Percentiles rank a stretch among this genome's conserved stretches.
phyloP scores from a whole-genome alignment of 169 alveolate species.

The Theileria sp. region DNA sequence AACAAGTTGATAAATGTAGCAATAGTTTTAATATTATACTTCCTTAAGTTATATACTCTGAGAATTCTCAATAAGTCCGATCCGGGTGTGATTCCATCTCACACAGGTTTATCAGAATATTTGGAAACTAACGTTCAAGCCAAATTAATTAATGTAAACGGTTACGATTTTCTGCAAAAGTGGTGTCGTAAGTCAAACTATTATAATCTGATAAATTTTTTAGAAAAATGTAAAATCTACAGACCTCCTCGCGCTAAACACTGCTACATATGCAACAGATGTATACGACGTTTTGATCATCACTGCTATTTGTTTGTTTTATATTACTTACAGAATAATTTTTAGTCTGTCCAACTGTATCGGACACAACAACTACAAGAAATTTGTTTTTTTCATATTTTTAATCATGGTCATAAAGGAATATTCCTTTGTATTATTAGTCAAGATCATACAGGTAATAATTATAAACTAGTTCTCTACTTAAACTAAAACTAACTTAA shows the following conservation, averaged over 20 bases:
- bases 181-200: conserved; percentile 61
- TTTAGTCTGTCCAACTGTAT: conserved; percentile 66
- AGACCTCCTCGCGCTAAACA: conserved; percentile 92
- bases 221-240: conserved; percentile 52
- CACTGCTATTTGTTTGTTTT: conserved; percentile 90
- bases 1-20: not conserved
- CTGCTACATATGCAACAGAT: conserved; percentile 88
- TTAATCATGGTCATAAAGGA: not conserved
- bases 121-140: not conserved
- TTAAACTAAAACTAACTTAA: not conserved
- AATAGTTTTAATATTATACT: not conserved
- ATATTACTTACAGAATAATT: not conserved
- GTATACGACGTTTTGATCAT: conserved; percentile 91
- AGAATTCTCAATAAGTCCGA: not conserved
- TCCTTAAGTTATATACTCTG: not conserved
- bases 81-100: not conserved
- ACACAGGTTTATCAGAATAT: not conserved
- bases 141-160: not conserved
- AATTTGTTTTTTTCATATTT: conserved; percentile 27
- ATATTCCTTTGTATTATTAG: not conserved
- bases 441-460: not conserved
- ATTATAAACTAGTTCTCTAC: not conserved
- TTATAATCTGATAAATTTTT: not conserved
- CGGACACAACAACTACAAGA: conserved; percentile 61
- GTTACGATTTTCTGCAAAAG: conserved; percentile 32